Evolutionary conservation across 2,329 filamentous ascomycete species (phyloP).

Genomic region (Neoscytalidium dimidiatum): DNA sequence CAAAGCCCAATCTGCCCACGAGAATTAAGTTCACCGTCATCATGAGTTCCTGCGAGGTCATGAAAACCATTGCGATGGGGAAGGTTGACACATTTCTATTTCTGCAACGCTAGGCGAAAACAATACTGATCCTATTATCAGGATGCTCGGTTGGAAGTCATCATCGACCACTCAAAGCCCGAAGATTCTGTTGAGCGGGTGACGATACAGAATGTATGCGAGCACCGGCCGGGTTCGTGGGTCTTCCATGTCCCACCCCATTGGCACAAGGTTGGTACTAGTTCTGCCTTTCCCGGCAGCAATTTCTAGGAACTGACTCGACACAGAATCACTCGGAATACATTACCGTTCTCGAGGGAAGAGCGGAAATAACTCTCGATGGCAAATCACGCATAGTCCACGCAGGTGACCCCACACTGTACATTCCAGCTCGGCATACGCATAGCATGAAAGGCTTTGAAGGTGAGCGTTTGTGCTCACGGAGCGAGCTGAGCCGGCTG

Average conservation of each 20-base stretch:
- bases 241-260: not conserved
- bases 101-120: too few relatives aligned
- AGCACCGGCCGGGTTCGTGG: not conserved
- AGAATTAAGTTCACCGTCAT: too few relatives aligned
- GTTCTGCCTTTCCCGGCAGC: not conserved
- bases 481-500: conserved; percentile 2
- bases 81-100: too few relatives aligned
- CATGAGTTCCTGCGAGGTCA: not conserved
- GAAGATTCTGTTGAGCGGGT: not conserved
- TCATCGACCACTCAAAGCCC: not conserved
- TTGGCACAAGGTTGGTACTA: not conserved
- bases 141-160: not conserved
- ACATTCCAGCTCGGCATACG: not conserved
- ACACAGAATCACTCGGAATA: not conserved
- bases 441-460: conserved; percentile 13
- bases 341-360: not conserved
- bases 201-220: not conserved
- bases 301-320: not conserved
- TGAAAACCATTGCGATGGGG: not conserved
- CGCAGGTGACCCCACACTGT: not conserved
- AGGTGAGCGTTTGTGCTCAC: conserved; percentile 1
- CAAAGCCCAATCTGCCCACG: too few relatives aligned
- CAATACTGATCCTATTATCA: not conserved
- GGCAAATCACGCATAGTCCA: not conserved
- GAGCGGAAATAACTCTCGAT: not conserved